Conservation (phyloP, 1,284 basidiomycete species). For the Boletus semigastroideus region DNA sequence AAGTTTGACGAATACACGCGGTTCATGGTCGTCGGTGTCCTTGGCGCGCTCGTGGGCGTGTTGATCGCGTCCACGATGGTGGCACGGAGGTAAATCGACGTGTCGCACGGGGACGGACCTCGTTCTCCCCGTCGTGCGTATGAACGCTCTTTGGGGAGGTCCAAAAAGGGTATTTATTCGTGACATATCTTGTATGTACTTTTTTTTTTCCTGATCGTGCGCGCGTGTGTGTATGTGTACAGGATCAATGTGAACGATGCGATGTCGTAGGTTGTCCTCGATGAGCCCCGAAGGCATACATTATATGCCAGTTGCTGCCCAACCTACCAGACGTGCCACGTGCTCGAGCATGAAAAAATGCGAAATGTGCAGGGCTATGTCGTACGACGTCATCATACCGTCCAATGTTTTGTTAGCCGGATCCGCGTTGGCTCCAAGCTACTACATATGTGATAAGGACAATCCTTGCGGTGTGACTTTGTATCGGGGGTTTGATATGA, state of each 20-base stretch:
- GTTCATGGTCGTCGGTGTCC: constrained; percentile 60
- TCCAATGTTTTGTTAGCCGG: too few relatives aligned
- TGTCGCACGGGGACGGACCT: not conserved
- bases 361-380: too few relatives aligned
- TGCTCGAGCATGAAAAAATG: too few relatives aligned
- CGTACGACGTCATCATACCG: too few relatives aligned
- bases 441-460: too few relatives aligned
- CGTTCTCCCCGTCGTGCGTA: not conserved
- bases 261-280: not conserved
- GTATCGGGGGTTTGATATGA: not conserved
- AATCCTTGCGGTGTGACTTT: not conserved
- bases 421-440: too few relatives aligned
- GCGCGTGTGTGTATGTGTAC: not conserved
- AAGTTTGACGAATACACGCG: constrained; percentile 58
- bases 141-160: not conserved
- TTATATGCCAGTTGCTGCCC: too few relatives aligned
- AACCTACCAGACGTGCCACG: too few relatives aligned
- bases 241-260: not conserved
- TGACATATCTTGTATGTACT: constrained; percentile 7
- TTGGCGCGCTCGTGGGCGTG: constrained; percentile 63
- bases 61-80: constrained; percentile 51
- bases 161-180: constrained; percentile 12
- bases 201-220: not conserved
- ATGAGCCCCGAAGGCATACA: too few relatives aligned
- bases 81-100: constrained; percentile 16